Evolutionary conservation across 2,329 filamentous ascomycete genomes (phyloP), one percentile per base, ranked within the genome.

Genomic region (Phyllosticta citribraziliensis): DNA sequence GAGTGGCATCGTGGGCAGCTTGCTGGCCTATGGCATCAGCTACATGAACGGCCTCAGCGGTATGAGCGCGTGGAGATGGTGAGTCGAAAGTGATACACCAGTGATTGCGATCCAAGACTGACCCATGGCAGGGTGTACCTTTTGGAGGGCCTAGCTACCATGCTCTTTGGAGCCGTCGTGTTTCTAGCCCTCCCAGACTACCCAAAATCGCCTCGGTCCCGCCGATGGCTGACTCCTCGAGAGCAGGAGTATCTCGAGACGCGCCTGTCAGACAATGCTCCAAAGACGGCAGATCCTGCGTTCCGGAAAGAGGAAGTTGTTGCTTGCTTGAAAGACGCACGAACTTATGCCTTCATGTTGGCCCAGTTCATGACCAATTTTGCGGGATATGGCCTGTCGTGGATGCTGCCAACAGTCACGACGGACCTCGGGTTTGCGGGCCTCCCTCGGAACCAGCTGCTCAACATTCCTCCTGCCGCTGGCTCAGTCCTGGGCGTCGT

Each of bases 391-490:
- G 75, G 71, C 0, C 64, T 78, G 11, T 74, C 69, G 5, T 78
- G 75, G 74, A 72, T 76, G 12, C 66, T 78, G 1, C 76, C 76
- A 0, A 77, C 73, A 0, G 73, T 78, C 33, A 74, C 75, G 9
- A 77, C 76, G 0, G 71, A 70, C 40, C 69, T 78, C 0, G 76
- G 76, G 5, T 78, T 79, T 60, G 73, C 73, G 2, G 67, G 67
- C 1, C 67, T 79, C 17, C 77, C 76, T 0, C 67, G 71, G 22
- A 79, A 79, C 62, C 76, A 78, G 60, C 66, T 79, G 5, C 70
- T 79, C 8, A 77, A 78, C 61, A 76, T 79, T n/a, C 76, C 77
- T 0, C 76, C 76, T 0, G 76, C 77, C 33, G 75, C 72, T 4
- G 74, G 73, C 1, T 73, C 73, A 0, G 72, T 79, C 2, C 62